Percentiles rank a stretch among this genome's conserved stretches.
phyloP scores from a whole-genome alignment of 139 green algal genomes.

The Edaphochlamys debaryana region DNA sequence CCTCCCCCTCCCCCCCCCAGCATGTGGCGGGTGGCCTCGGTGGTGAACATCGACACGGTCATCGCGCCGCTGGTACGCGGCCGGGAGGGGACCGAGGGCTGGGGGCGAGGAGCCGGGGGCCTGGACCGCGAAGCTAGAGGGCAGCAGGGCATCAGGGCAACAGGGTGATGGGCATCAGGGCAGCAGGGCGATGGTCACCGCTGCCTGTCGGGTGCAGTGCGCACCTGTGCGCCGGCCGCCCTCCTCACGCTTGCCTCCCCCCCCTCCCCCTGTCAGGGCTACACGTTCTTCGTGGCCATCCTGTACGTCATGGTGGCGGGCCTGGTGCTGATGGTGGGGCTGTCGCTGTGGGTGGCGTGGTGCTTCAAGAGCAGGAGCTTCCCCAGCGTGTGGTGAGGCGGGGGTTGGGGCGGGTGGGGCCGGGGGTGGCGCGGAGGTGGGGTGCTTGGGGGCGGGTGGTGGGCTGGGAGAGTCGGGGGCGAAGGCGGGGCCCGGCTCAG shows the following conservation, averaged over 20 bases:
- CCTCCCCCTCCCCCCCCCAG: too few relatives aligned
- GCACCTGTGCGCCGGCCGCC: too few relatives aligned
- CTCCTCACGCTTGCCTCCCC: not conserved
- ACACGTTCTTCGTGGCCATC: constrained; percentile 28
- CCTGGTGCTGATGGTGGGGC: constrained; percentile 32
- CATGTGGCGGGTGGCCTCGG: not conserved
- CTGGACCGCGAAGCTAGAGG: too few relatives aligned
- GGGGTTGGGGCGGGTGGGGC: not conserved
- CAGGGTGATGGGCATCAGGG: too few relatives aligned
- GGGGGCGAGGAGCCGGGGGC: too few relatives aligned
- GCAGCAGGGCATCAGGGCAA: too few relatives aligned
- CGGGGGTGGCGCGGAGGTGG: not conserved
- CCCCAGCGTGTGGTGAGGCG: constrained; percentile 22
- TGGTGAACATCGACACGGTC: constrained; percentile 24
- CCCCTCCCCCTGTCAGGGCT: not conserved
- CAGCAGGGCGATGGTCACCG: too few relatives aligned
- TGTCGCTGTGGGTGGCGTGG: constrained; percentile 42
- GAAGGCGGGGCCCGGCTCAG: too few relatives aligned
- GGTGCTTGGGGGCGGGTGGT: not conserved
- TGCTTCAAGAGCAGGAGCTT: constrained; percentile 46
- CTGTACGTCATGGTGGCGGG: constrained; percentile 22
- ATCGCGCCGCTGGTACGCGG: constrained; percentile 23
- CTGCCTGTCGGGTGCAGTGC: too few relatives aligned
- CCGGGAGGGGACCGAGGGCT: too few relatives aligned
- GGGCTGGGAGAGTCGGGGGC: not conserved